Conservation (phyloP, 169 alveolate genomes). For the Perkinsus olseni region DNA sequence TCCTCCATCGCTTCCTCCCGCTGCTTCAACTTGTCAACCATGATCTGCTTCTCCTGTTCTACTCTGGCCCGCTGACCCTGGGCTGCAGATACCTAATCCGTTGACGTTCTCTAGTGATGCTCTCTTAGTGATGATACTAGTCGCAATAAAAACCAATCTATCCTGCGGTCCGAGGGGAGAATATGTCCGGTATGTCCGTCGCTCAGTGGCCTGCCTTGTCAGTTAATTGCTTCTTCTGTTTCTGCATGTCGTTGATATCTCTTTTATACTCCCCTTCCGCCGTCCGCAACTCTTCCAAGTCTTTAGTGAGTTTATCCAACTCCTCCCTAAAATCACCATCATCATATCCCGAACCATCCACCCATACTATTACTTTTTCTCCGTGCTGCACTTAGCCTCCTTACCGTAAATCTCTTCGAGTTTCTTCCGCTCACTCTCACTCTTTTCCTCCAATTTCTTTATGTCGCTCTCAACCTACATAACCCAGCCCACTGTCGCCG, state of each 20-base stretch:
- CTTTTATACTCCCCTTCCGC: too few species aligned
- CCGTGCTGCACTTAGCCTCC: background rate
- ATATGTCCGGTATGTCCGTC: too few species aligned
- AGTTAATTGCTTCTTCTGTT: background rate
- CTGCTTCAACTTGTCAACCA: too few species aligned
- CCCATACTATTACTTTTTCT: slow-evolving; percentile 37
- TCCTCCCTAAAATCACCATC: background rate
- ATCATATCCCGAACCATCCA: slow-evolving; percentile 10
- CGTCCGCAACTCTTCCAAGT: background rate
- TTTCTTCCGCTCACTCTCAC: slow-evolving; percentile 32
- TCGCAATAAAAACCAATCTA: too few species aligned
- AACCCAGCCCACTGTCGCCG: background rate
- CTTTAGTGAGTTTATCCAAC: background rate
- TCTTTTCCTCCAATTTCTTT: slow-evolving; percentile 13
- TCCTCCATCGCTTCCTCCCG: too few species aligned
- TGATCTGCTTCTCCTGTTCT: too few species aligned
- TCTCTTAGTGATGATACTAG: too few species aligned
- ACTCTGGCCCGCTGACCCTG: too few species aligned
- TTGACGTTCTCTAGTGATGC: too few species aligned
- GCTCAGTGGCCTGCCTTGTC: too few species aligned
- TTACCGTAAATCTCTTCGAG: background rate
- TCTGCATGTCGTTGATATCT: background rate
- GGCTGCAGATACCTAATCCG: too few species aligned
- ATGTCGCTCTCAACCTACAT: slow-evolving; percentile 8
- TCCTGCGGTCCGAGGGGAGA: too few species aligned